phyloP scores from a whole-genome alignment of 306 rosid species.

The Morella rubra region DNA sequence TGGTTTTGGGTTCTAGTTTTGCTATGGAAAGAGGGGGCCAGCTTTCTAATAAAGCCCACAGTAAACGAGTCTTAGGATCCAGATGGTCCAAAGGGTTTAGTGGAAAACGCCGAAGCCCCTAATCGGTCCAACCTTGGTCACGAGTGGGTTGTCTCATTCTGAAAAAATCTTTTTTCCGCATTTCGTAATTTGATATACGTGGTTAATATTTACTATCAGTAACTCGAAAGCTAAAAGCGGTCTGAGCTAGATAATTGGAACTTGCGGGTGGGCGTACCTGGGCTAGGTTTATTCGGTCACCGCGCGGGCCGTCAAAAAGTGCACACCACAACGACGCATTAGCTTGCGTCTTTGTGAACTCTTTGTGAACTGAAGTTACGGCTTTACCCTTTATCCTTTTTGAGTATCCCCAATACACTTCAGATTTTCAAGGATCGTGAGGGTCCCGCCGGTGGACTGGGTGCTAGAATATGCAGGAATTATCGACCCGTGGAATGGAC shows the following conservation, averaged over 20 bases:
- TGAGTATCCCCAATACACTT: neutral
- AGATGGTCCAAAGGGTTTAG: too few species aligned
- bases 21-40: neutral
- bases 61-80: neutral
- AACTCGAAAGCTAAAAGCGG: too few species aligned
- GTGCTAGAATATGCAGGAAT: neutral
- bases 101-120: too few species aligned
- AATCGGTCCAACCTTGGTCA: too few species aligned
- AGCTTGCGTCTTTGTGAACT: constrained; percentile 10
- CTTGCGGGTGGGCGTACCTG: constrained; percentile 12
- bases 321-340: constrained; percentile 1
- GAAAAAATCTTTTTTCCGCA: too few species aligned
- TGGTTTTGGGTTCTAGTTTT: too few species aligned
- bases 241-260: too few species aligned
- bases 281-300: constrained; percentile 20
- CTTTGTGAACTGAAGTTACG: neutral
- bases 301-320: constrained; percentile 8
- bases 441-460: neutral
- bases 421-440: constrained; percentile 16
- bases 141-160: too few species aligned
- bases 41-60: neutral
- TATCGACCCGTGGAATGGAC: neutral
- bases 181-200: too few species aligned
- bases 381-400: neutral
- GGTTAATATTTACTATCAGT: too few species aligned